phyloP scores from a whole-genome alignment of 768 basidiomycete genomes.

The Leccinellum albellum region DNA sequence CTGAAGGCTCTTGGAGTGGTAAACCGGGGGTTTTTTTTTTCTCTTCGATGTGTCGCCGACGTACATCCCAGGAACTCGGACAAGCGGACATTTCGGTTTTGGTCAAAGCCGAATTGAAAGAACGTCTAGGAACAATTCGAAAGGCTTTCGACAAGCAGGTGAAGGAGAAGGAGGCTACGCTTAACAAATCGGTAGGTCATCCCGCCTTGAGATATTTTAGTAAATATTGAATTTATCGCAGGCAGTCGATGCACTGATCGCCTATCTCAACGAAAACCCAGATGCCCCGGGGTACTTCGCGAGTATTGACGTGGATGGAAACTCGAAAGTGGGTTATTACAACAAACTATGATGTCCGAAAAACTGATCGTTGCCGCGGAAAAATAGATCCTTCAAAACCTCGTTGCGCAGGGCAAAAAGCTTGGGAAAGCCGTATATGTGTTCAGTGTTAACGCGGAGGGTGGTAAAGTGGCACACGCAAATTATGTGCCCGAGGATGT shows the following conservation, averaged over 20 bases:
- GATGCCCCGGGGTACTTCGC: slow-evolving; percentile 69
- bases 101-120: slow-evolving; percentile 74
- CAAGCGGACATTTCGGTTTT: slow-evolving; percentile 88
- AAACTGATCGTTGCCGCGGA: not conserved
- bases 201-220: not conserved
- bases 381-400: slow-evolving; percentile 64
- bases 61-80: slow-evolving; percentile 65
- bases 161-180: slow-evolving; percentile 75
- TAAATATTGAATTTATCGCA: slow-evolving; percentile 25
- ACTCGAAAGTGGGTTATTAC: slow-evolving; percentile 64
- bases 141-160: slow-evolving; percentile 82
- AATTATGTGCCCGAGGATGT: slow-evolving; percentile 70
- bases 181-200: slow-evolving; percentile 67
- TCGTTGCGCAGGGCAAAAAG: slow-evolving; percentile 76
- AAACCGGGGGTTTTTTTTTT: slow-evolving; percentile 28
- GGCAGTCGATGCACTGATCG: slow-evolving; percentile 66
- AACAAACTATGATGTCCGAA: not conserved
- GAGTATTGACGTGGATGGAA: slow-evolving; percentile 73
- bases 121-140: slow-evolving; percentile 64
- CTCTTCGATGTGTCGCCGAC: not conserved
- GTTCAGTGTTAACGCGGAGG: slow-evolving; percentile 70
- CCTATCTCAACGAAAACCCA: slow-evolving; percentile 76
- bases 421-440: slow-evolving; percentile 84
- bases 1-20: slow-evolving; percentile 80
- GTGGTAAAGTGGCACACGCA: slow-evolving; percentile 78